Evolutionary conservation across 129 eudicot genomes (phyloP).

Genomic region (Artemisia tridentata): DNA sequence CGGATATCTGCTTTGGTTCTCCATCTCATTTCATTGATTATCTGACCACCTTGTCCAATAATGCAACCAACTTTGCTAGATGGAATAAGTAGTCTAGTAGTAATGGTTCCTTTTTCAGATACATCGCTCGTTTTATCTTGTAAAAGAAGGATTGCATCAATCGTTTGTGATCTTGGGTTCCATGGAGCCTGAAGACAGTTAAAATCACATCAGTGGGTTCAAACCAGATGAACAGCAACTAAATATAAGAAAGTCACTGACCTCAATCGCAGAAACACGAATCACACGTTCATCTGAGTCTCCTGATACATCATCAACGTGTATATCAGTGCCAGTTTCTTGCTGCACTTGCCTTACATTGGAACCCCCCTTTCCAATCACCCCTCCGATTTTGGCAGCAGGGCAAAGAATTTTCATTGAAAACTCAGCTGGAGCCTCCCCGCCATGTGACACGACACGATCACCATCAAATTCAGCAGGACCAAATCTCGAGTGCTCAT

Average conservation of each 20-base stretch:
- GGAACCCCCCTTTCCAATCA: constrained; percentile 74
- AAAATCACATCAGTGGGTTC: no score
- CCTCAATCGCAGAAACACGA: constrained; percentile 75
- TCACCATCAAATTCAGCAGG: constrained; percentile 44
- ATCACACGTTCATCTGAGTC: constrained; percentile 71
- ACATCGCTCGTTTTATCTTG: constrained; percentile 66
- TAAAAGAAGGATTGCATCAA: constrained; percentile 75
- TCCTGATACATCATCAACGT: constrained; percentile 60
- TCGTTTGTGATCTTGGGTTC: constrained; percentile 73
- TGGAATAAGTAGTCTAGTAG: constrained; percentile 70
- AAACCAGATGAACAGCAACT: no score
- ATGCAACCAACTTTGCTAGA: constrained; percentile 85
- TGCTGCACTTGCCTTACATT: constrained; percentile 63
- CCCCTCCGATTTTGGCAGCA: constrained; percentile 67
- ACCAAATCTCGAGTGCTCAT: constrained; percentile 42
- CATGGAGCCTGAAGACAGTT: constrained; percentile 40
- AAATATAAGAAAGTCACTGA: constrained; percentile 13
- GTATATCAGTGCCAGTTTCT: constrained; percentile 75
- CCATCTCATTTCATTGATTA: constrained; percentile 81
- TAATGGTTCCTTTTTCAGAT: constrained; percentile 58
- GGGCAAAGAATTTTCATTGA: constrained; percentile 72
- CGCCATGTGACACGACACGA: constrained; percentile 40
- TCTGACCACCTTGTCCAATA: constrained; percentile 85
- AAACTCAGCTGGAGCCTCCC: constrained; percentile 60
- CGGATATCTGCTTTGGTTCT: constrained; percentile 88